Evolutionary conservation across 164 flowering plant species (phyloP), one percentile per base, ranked within the genome.

Genomic region (Aristolochia contorta): DNA sequence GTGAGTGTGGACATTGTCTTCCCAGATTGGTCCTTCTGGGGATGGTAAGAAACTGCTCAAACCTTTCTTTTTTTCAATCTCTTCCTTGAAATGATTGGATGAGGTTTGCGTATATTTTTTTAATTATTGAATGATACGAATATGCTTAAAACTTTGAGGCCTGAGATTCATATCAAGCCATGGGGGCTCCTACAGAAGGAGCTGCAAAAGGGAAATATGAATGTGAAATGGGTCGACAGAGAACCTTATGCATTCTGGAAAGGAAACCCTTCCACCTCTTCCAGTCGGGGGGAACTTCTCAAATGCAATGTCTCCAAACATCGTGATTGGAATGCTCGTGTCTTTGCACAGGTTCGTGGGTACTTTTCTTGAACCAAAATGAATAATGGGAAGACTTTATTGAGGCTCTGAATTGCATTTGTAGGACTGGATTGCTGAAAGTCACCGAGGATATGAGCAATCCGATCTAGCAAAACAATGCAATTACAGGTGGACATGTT

Each of bases 141-240:
- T 49, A 20, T 49, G 53, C 53, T 15, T 5, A 49, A 49, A 4
- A 21, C 27, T 67, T 70, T 54, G 60, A 86, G 93, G 89, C 65
- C 82, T 15, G 93, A 86, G 68, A 51, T 74, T 19, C 74, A 79
- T 46, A 81, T 86, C 68, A 78, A 76, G 68, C 89, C 87, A 43
- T 86, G 93, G 93, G 68, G 54, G 1, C 21, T 50, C 2, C 56
- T 76, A 68, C 59, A 64, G 52, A 57, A 66, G 62, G 82, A 71
- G 15, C 7, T 86, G 46, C 47, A 69, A 60, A 79, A 75, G 64
- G 78, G 74, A 7, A 82, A 76, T 61, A 43, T 58, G 30, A 76
- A 46, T 55, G 57, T 37, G 19, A 76, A 71, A 54, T 86, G 90
- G 94, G 54, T 50, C 24, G 72, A 84, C 6, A 79, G 87, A 59